A percentile compares a stretch with the other conserved stretches of the same genome.
Evolutionary conservation across 2,329 filamentous ascomycete species (phyloP).

Genomic region (Rutstroemia sp.): DNA sequence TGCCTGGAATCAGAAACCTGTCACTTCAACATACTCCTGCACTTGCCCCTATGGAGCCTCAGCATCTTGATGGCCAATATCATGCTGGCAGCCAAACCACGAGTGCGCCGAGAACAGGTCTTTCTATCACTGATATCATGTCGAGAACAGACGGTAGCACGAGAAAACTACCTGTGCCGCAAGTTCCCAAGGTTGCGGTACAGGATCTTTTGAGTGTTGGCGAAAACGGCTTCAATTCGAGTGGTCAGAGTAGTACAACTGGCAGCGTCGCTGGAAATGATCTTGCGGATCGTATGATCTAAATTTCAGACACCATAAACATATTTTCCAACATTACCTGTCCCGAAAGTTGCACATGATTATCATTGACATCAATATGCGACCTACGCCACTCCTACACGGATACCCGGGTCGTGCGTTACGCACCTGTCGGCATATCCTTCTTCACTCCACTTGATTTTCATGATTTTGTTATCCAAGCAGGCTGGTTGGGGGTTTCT

Average conservation of each 20-base stretch:
- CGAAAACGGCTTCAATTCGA: slow-evolving; percentile 52
- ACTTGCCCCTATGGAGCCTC: slow-evolving; percentile 59
- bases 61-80: slow-evolving; percentile 29
- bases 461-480: background rate
- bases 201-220: slow-evolving; percentile 71
- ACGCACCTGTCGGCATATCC: background rate
- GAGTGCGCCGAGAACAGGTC: slow-evolving; percentile 48
- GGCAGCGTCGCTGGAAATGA: slow-evolving; percentile 72
- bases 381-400: background rate
- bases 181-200: slow-evolving; percentile 82
- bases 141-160: slow-evolving; percentile 79
- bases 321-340: background rate
- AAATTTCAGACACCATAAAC: slow-evolving; percentile 12
- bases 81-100: slow-evolving; percentile 44
- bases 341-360: background rate
- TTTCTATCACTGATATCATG: slow-evolving; percentile 89
- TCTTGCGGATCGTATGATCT: slow-evolving; percentile 46
- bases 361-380: background rate
- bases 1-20: slow-evolving; percentile 76
- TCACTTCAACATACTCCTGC: slow-evolving; percentile 58
- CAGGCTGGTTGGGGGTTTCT: slow-evolving; percentile 3
- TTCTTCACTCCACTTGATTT: background rate
- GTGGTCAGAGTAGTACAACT: slow-evolving; percentile 68
- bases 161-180: slow-evolving; percentile 83
- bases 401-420: background rate